Conservation (phyloP, 371 early-diverging fungal species). For the Apophysomyces variabilis region DNA sequence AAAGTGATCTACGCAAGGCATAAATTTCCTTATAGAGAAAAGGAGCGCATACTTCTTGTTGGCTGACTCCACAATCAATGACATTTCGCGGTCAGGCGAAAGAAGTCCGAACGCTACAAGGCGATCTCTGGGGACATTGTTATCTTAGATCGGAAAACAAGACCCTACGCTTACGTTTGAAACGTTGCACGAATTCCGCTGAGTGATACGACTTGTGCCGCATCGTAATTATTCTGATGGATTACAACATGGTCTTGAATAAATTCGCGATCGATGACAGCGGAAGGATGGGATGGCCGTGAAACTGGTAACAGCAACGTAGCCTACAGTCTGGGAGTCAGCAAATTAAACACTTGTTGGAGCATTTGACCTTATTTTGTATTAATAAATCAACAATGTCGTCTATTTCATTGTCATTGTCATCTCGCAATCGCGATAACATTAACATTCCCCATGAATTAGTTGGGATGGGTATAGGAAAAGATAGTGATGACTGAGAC, state of each 20-base stretch:
- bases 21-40: background rate
- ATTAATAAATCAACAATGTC: slow-evolving; percentile 39
- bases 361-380: slow-evolving; percentile 30
- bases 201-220: slow-evolving; percentile 36
- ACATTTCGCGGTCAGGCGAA: slow-evolving; percentile 30
- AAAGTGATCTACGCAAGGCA: slow-evolving; percentile 25
- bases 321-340: slow-evolving; percentile 26
- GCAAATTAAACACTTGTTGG: background rate
- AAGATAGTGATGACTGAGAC: slow-evolving; percentile 26
- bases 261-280: slow-evolving; percentile 51
- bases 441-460: slow-evolving; percentile 57
- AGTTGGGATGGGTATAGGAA: slow-evolving; percentile 55
- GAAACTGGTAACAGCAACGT: slow-evolving; percentile 48
- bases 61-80: slow-evolving; percentile 16
- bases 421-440: slow-evolving; percentile 37
- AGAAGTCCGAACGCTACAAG: slow-evolving; percentile 38
- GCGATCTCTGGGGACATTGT: slow-evolving; percentile 27
- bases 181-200: slow-evolving; percentile 51
- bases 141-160: background rate
- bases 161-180: slow-evolving; percentile 34
- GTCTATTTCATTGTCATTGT: slow-evolving; percentile 39
- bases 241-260: slow-evolving; percentile 53
- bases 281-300: slow-evolving; percentile 48
- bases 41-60: slow-evolving; percentile 26
- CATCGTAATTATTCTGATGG: slow-evolving; percentile 27